Base-by-base conservation (phyloP, 176 grass and related monocot species). In the Phoenix dactylifera region DNA sequence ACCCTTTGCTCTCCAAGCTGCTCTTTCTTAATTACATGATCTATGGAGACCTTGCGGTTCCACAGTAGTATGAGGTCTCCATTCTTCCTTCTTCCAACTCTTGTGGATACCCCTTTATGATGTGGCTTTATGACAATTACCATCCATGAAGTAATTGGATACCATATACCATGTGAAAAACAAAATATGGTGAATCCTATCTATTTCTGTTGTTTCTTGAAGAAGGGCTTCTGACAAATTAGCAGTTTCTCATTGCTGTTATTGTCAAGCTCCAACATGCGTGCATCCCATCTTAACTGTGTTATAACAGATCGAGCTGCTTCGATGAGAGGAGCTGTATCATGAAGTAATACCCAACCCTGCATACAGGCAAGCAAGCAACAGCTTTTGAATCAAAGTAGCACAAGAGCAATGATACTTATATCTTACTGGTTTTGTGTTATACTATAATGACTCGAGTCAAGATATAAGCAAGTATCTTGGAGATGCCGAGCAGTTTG, bases 321-420 rank as follows among this genome's bases (percentile, higher is more conserved):
- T 79, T 98, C 88, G 58, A 89, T 77, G 53, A 92, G 84, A 83
- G 76, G 68, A 62, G 81, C 71, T 0, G 76, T 73, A 69, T 98
- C 93, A 67, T 67, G 84, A 58, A 98, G 57, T 85, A 98, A 83
- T 48, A 92, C 61, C 93, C 93, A 98, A 2, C 93, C 93, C 93
- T 98, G 71, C 70, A 81, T 68, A 62, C 4, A 19, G 16, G 69
- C 60, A 19, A 18, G 69, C 60, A 28, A 74, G 65, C 76, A 55
- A 50, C 48, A 24, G 57, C 66, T 18, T 53, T 64, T n/a, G 59
- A 59, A 18, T 30, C 28, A 30, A 30, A 30, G 28, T 30, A 30
- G 6, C 28, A 7, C 28, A 30, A 30, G 28, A 30, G 28, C 4
- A 30, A 30, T 6, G 28, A 30, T 30, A 5, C 28, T 20, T 20